These are phyloP conservation scores for Westerdykella ornata DNA, from an alignment of 2,329 filamentous ascomycete species.

Conservation along the genomic window DNA sequence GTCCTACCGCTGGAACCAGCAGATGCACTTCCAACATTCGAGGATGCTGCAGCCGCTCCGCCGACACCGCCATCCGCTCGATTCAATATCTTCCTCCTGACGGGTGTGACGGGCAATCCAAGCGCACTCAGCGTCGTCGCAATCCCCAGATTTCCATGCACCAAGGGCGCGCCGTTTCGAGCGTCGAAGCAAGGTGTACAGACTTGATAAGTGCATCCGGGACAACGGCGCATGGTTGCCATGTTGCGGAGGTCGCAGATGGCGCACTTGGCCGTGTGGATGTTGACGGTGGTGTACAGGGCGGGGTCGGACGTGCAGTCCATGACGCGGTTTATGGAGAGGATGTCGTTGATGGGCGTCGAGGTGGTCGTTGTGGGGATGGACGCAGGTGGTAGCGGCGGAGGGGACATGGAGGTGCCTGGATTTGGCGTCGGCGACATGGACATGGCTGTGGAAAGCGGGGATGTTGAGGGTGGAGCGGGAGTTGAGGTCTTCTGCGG, in stretches of 20 bases:
- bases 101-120: conserved; percentile 1
- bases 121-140: not conserved
- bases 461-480: too few species aligned
- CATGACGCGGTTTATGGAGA: conserved; percentile 1
- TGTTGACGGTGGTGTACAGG: conserved; percentile 17
- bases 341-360: too few species aligned
- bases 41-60: not conserved
- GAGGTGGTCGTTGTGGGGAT: too few species aligned
- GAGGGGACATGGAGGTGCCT: too few species aligned
- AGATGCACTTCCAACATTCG: too few species aligned
- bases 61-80: not conserved
- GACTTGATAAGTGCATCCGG: conserved; percentile 31
- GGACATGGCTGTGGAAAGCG: too few species aligned
- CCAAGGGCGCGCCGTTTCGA: conserved; percentile 10
- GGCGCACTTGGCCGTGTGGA: conserved; percentile 36
- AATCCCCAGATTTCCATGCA: conserved; percentile 20
- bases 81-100: not conserved
- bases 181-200: conserved; percentile 24
- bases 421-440: too few species aligned
- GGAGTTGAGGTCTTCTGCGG: too few species aligned
- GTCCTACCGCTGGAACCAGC: too few species aligned
- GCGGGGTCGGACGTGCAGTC: conserved; percentile 17
- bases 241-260: conserved; percentile 31
- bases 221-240: conserved; percentile 27
- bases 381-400: too few species aligned